Base-by-base conservation (phyloP, 305 asterid species). In the Solanum hybrid region DNA sequence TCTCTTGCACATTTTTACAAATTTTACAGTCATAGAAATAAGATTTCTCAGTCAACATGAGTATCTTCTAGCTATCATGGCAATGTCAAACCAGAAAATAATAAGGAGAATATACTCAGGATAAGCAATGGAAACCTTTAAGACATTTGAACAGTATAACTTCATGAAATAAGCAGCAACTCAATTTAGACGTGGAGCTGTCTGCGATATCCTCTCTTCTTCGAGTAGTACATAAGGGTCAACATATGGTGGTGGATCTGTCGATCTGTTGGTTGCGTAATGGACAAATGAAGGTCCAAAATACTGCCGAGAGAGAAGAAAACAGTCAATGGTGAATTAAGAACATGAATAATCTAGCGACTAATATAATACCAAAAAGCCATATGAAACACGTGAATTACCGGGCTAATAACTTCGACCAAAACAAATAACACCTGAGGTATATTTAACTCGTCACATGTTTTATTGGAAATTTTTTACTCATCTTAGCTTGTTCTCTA, bases 201-300 rank as follows among this genome's bases (percentile, higher is more conserved):
- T 90, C 89, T 92, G 90, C 11, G 96, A 95, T 82, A 95, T 94
- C 93, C 95, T 94, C 76, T 95, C 94, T 86, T 95, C 98, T 94
- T 96, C 98, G 51, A 96, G 98, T 81, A 97, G 94, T 36, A 83
- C 94, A 86, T 96, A 96, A 8, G 99, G 99, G 92, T 96, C 98
- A 16, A 96, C 67, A 29, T 96, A 96, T 71, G 90, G 95, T 6
- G 97, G 97, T 34, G 92, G 93, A 69, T 94, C 13, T 13, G 79
- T 81, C 9, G 90, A 90, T 80, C 90, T 61, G 8, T 86, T 88
- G 71, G 91, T 92, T 86, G 93, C 99, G 61, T 95, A 97, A 33
- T 96, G 99, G 91, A 97, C 87, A 90, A 97, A 97, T 83, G 90
- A 90, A 33, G 98, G 91, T 89, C 99, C 99, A 31, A 96, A 96